phyloP scores from a whole-genome alignment of 1,284 basidiomycete genomes.

The Marasmius fiardii region DNA sequence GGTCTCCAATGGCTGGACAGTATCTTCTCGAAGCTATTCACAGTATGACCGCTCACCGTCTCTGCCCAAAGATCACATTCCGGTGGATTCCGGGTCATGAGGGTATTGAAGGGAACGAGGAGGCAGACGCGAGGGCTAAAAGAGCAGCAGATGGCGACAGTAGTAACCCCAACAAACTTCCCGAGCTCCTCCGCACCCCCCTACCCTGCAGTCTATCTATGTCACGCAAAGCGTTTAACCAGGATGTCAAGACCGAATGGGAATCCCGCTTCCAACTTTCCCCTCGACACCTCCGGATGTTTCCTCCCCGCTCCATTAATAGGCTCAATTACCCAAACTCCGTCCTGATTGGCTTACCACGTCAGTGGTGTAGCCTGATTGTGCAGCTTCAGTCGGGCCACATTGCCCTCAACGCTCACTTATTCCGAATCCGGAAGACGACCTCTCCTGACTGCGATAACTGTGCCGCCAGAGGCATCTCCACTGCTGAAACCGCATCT shows the following conservation, averaged over 20 bases:
- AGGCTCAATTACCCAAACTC: slow-evolving; percentile 6
- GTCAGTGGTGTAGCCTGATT: slow-evolving; percentile 19
- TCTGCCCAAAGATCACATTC: slow-evolving; percentile 1
- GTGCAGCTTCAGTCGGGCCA: slow-evolving; percentile 24
- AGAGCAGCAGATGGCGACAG: slow-evolving; percentile 18
- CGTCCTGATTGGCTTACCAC: slow-evolving; percentile 14
- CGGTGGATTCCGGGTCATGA: slow-evolving; percentile 24
- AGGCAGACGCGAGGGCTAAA: slow-evolving; percentile 25
- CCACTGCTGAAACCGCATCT: slow-evolving; percentile 12
- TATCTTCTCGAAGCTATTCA: slow-evolving; percentile 18
- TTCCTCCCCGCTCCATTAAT: not conserved
- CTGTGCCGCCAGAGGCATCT: slow-evolving; percentile 8
- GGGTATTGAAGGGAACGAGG: slow-evolving; percentile 22
- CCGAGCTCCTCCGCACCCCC: slow-evolving; percentile 8
- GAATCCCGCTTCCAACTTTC: not conserved
- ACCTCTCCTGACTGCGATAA: slow-evolving; percentile 17
- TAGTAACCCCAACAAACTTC: slow-evolving; percentile 8
- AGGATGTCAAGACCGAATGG: not conserved
- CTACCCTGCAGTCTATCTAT: not conserved
- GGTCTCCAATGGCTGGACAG: slow-evolving; percentile 4
- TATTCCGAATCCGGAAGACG: slow-evolving; percentile 13
- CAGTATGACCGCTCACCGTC: not conserved
- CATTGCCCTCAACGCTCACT: slow-evolving; percentile 17
- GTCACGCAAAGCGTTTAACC: not conserved
- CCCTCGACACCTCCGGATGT: not conserved